Evolutionary conservation across 106 monocot genomes (phyloP).

Genomic region (Dioscorea dumetorum): DNA sequence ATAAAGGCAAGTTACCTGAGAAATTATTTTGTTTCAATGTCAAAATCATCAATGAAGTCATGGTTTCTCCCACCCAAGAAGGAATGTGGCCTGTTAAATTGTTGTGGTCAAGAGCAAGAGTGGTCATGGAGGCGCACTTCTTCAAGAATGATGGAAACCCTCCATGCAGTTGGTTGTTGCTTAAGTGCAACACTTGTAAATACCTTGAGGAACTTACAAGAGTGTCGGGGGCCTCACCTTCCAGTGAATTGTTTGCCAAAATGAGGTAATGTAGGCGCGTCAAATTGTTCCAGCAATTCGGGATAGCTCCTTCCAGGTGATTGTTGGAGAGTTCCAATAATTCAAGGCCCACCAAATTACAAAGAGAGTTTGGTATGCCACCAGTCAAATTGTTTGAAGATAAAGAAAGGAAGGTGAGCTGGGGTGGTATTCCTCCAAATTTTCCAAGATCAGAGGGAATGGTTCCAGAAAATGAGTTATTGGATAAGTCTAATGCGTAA

Average conservation of each 20-base stretch:
- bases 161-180: slow-evolving; percentile 14
- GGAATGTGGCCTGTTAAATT: not conserved
- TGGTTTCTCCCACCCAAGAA: not conserved
- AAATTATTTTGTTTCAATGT: not conserved
- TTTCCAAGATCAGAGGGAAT: too few relatives aligned
- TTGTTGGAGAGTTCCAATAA: too few relatives aligned
- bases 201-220: not conserved
- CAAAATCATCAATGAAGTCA: not conserved
- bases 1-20: not conserved
- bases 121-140: not conserved
- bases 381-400: too few relatives aligned
- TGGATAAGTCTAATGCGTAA: too few relatives aligned
- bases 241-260: slow-evolving; percentile 2
- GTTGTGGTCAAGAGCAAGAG: not conserved
- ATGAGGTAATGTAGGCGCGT: not conserved
- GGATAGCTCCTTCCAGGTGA: too few relatives aligned
- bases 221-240: not conserved
- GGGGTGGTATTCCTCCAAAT: too few relatives aligned
- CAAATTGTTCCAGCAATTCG: too few relatives aligned
- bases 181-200: slow-evolving; percentile 11
- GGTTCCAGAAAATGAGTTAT: too few relatives aligned
- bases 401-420: too few relatives aligned
- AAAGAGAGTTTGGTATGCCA: too few relatives aligned
- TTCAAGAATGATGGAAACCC: slow-evolving; percentile 13
- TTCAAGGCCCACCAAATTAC: too few relatives aligned